Conservation (phyloP, 2,329 filamentous ascomycete species). For the Phoma sp. region DNA sequence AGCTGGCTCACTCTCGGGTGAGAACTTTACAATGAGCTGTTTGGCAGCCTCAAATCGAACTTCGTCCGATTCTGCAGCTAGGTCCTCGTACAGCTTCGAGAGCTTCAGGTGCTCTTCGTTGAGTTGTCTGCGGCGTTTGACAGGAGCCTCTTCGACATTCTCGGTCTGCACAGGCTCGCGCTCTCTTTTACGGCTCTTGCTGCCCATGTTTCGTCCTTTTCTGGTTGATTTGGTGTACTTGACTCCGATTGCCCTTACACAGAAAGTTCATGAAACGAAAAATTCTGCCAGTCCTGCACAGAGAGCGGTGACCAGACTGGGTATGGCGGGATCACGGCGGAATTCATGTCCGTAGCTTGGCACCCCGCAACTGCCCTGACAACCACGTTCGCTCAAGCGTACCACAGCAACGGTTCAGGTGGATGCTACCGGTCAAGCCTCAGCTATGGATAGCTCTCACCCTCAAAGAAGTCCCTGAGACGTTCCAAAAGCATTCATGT, state of each 20-base stretch:
- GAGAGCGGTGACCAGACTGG: not conserved
- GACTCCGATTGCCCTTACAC: not conserved
- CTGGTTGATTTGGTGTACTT: not conserved
- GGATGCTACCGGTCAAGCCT: conserved; percentile 12
- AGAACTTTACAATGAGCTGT: conserved; percentile 53
- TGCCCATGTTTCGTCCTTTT: conserved; percentile 27
- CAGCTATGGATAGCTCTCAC: not conserved
- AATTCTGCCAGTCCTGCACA: conserved; percentile 12
- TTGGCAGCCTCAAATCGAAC: conserved; percentile 55
- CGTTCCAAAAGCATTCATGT: not conserved
- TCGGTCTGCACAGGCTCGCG: conserved; percentile 30
- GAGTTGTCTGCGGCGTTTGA: conserved; percentile 47
- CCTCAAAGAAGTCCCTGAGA: not conserved
- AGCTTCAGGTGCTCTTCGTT: conserved; percentile 53
- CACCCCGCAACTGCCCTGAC: conserved; percentile 16
- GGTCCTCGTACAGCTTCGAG: conserved; percentile 55
- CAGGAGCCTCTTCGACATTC: conserved; percentile 27
- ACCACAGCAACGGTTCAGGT: conserved; percentile 16
- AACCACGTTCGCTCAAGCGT: conserved; percentile 14
- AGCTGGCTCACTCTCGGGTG: conserved; percentile 47
- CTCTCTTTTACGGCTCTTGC: conserved; percentile 38
- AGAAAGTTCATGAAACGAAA: conserved; percentile 11
- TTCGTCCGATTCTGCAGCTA: conserved; percentile 56
- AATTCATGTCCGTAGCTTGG: conserved; percentile 6
- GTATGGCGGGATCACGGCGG: not conserved